Conservation (phyloP, 139 green algal species). For the Raphidocelis subcapitata region DNA sequence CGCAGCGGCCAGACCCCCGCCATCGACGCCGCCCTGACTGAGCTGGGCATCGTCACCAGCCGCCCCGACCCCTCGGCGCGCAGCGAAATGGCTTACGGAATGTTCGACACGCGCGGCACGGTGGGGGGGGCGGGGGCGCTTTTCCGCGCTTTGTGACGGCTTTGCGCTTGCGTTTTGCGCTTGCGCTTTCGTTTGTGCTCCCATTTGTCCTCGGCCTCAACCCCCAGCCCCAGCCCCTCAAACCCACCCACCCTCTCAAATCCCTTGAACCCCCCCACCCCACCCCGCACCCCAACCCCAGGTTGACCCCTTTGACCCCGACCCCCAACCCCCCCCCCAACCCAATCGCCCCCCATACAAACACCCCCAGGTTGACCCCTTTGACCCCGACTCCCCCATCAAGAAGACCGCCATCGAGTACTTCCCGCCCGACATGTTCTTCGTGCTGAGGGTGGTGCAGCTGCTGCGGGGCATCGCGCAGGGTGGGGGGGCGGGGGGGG, state of each 20-base stretch:
- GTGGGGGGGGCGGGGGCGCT: conserved; percentile 8
- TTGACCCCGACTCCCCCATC: conserved; percentile 80
- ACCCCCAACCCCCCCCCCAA: too few species aligned
- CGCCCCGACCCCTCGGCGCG: conserved; percentile 45
- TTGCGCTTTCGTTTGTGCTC: not conserved
- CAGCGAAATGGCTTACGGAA: conserved; percentile 81
- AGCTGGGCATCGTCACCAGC: conserved; percentile 71
- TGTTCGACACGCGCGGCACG: conserved; percentile 93
- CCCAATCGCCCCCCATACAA: too few species aligned
- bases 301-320: too few species aligned
- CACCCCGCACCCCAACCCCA: too few species aligned
- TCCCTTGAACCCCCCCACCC: too few species aligned
- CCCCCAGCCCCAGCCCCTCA: too few species aligned
- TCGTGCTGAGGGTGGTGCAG: conserved; percentile 89
- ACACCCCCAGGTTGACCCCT: conserved; percentile 75
- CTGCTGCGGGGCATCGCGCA: conserved; percentile 79
- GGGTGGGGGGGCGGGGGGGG: conserved; percentile 27
- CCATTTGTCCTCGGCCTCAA: too few species aligned
- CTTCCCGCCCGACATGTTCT: conserved; percentile 97
- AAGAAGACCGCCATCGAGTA: conserved; percentile 77
- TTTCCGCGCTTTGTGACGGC: not conserved
- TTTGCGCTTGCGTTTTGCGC: not conserved
- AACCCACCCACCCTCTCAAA: too few species aligned
- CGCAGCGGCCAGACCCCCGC: conserved; percentile 33
- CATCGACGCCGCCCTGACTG: conserved; percentile 45